These are phyloP conservation scores for Solanum rostratum DNA, from an alignment of 257 asterid species.

Conservation along the genomic window DNA sequence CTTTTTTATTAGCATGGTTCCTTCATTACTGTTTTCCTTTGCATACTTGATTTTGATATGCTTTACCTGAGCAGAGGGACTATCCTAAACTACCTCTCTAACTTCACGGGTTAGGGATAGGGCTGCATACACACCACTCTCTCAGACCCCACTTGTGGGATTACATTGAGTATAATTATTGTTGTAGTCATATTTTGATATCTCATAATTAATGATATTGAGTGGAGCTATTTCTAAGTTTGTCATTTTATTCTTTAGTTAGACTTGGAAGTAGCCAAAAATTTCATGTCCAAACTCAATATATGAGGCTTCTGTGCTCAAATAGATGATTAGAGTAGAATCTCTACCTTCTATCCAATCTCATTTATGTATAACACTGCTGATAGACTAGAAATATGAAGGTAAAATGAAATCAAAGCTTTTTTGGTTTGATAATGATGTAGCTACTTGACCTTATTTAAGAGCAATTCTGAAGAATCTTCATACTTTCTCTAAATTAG, in stretches of 20 bases:
- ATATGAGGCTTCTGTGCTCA: neutral
- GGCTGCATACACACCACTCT: neutral
- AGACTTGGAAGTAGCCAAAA: neutral
- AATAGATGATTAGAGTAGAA: neutral
- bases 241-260: neutral
- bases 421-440: neutral
- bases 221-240: neutral
- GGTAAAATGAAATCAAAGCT: neutral
- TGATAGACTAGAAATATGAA: neutral
- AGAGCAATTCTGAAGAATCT: neutral
- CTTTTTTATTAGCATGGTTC: neutral
- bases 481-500: neutral
- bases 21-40: neutral
- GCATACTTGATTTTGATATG: neutral
- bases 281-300: neutral
- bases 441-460: neutral
- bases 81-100: neutral
- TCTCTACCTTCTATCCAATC: neutral
- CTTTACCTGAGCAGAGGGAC: neutral
- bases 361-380: neutral
- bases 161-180: neutral
- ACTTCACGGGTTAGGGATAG: neutral
- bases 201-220: neutral
- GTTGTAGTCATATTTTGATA: neutral
- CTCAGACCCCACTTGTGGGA: neutral